Percentiles rank a stretch among this genome's conserved stretches.
phyloP scores from a whole-genome alignment of 768 basidiomycete species.

The Tricholoma sp. region DNA sequence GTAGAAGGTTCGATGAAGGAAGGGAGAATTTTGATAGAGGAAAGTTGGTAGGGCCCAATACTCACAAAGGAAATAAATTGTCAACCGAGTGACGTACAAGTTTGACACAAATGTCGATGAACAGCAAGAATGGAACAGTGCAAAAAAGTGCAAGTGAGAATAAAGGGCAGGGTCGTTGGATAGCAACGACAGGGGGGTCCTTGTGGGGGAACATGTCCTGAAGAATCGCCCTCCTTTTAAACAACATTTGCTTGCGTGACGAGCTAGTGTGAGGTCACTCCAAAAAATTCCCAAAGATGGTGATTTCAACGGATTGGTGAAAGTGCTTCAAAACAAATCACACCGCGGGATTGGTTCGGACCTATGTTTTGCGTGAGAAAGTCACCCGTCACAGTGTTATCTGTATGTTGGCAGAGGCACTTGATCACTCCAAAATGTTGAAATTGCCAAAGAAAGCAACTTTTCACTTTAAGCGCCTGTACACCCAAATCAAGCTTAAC shows the following conservation, averaged over 20 bases:
- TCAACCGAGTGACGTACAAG: constrained; percentile 13
- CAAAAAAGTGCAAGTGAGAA: constrained; percentile 1
- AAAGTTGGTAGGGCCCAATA: constrained; percentile 8
- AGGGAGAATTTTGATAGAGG: constrained; percentile 4
- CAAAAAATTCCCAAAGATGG: constrained; percentile 13
- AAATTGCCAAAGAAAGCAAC: constrained; percentile 14
- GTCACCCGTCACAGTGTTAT: background rate
- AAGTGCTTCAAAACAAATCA: constrained; percentile 16
- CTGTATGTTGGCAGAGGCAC: constrained; percentile 9
- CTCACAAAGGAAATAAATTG: constrained; percentile 15
- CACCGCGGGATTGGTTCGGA: constrained; percentile 24
- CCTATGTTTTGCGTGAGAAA: constrained; percentile 22
- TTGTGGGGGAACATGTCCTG: constrained; percentile 9
- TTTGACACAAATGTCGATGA: constrained; percentile 10
- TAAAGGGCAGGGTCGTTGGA: background rate
- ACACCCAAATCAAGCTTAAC: no score
- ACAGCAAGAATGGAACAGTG: background rate
- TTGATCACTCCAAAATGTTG: background rate
- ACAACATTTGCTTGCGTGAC: constrained; percentile 12
- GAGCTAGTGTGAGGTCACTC: constrained; percentile 12
- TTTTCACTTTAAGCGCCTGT: background rate
- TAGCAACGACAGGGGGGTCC: constrained; percentile 7
- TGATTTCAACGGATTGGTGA: constrained; percentile 15
- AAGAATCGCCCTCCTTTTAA: constrained; percentile 14
- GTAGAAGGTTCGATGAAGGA: background rate